These are phyloP conservation scores for Purpureocillium takamizusanense DNA, from an alignment of 2,329 filamentous ascomycete species.

Conservation along the genomic window DNA sequence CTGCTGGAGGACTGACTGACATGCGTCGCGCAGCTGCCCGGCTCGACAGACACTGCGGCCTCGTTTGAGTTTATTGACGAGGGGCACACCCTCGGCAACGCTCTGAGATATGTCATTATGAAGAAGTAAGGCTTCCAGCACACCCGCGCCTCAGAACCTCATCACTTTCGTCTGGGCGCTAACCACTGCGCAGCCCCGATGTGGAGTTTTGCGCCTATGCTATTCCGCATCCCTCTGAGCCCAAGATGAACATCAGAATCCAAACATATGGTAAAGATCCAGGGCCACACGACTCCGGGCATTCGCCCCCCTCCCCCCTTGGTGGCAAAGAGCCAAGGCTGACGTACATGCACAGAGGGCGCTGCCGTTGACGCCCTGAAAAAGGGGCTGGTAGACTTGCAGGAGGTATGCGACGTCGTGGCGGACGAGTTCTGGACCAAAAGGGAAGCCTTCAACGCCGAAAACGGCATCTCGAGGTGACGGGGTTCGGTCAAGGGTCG, in stretches of 20 bases:
- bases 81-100: slow-evolving; percentile 92
- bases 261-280: slow-evolving; percentile 74
- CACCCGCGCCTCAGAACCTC: background rate
- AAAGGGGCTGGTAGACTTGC: slow-evolving; percentile 81
- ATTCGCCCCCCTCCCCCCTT: no score
- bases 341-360: slow-evolving; percentile 44
- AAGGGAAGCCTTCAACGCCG: slow-evolving; percentile 24
- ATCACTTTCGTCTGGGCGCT: no score
- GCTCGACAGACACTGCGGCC: slow-evolving; percentile 77
- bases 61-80: slow-evolving; percentile 93
- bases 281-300: no score
- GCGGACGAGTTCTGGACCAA: slow-evolving; percentile 76
- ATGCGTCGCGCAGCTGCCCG: slow-evolving; percentile 55
- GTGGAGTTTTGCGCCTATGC: slow-evolving; percentile 98
- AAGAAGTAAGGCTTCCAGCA: slow-evolving; percentile 65
- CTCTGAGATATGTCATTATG: slow-evolving; percentile 91
- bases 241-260: slow-evolving; percentile 94
- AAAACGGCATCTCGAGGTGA: slow-evolving; percentile 23
- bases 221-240: slow-evolving; percentile 91
- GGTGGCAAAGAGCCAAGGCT: no score
- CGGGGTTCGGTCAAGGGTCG: no score
- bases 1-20: slow-evolving; percentile 3
- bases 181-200: slow-evolving; percentile 56
- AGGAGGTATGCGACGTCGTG: slow-evolving; percentile 88
- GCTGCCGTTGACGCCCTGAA: slow-evolving; percentile 78